Conservation (phyloP, 139 green algal genomes). For the Closterium sp. region DNA sequence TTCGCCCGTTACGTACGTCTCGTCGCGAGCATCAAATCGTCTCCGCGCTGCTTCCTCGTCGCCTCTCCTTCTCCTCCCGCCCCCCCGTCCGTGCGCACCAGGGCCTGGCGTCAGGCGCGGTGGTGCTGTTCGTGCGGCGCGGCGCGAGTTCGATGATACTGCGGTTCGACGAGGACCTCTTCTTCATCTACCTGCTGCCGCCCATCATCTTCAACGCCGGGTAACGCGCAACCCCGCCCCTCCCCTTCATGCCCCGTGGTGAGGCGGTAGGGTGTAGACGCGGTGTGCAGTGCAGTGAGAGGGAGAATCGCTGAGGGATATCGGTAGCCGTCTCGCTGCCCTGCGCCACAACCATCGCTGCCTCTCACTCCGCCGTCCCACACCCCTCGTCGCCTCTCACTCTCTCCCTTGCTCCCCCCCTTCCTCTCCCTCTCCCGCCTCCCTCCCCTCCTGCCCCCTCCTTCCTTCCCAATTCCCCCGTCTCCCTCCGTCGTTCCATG, state of each 20-base stretch:
- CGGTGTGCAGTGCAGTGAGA: neutral
- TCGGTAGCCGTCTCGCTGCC: too few relatives aligned
- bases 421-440: neutral
- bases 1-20: too few relatives aligned
- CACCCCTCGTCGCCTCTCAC: neutral
- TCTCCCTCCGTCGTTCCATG: neutral
- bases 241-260: neutral
- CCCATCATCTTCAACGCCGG: slow-evolving; percentile 54
- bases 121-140: slow-evolving; percentile 26
- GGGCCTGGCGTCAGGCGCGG: slow-evolving; percentile 28
- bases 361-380: neutral
- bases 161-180: slow-evolving; percentile 43
- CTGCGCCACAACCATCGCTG: too few relatives aligned
- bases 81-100: neutral
- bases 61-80: neutral
- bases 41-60: too few relatives aligned
- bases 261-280: neutral
- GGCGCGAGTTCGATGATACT: slow-evolving; percentile 29
- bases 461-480: neutral
- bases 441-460: neutral
- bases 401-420: neutral
- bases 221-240: neutral
- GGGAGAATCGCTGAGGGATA: too few relatives aligned
- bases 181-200: slow-evolving; percentile 52
- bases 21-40: too few relatives aligned